Conservation (phyloP, 73 alveolate genomes). For the Tetrahymena thermophila region DNA sequence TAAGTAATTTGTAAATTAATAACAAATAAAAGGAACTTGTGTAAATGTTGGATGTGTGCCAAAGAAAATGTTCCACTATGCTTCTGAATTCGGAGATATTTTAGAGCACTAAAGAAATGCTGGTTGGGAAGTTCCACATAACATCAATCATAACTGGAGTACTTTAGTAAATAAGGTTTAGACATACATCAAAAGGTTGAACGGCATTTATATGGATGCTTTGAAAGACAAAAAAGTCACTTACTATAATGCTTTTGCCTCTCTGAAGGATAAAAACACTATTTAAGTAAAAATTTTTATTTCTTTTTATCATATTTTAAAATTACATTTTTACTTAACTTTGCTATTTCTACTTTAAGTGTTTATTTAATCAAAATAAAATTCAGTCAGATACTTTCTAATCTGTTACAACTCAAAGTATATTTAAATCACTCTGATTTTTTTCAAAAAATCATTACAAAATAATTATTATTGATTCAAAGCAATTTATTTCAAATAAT, state of each 20-base stretch:
- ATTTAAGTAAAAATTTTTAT: conserved; percentile 9
- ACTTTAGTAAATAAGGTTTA: conserved; percentile 46
- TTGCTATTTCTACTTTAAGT: not conserved
- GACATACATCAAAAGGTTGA: conserved; percentile 33
- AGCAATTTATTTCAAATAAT: no score
- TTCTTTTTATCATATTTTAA: not conserved
- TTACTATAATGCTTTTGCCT: conserved; percentile 50
- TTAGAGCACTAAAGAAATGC: not conserved
- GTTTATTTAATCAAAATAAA: not conserved
- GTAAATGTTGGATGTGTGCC: conserved; percentile 99
- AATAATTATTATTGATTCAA: no score
- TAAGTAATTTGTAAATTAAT: no score
- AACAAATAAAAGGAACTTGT: conserved; percentile 82
- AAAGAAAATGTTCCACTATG: conserved; percentile 90
- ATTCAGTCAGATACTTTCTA: not conserved
- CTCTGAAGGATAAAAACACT: conserved; percentile 42
- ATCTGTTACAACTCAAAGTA: not conserved
- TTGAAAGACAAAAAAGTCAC: conserved; percentile 34
- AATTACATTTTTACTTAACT: not conserved
- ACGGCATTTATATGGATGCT: conserved; percentile 41
- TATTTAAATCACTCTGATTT: no score
- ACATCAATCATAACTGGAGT: conserved; percentile 41
- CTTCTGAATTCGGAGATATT: conserved; percentile 61
- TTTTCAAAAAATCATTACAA: no score
- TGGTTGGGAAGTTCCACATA: conserved; percentile 1